Conservation (phyloP, 306 rosid genomes). For the Vigna angularis region DNA sequence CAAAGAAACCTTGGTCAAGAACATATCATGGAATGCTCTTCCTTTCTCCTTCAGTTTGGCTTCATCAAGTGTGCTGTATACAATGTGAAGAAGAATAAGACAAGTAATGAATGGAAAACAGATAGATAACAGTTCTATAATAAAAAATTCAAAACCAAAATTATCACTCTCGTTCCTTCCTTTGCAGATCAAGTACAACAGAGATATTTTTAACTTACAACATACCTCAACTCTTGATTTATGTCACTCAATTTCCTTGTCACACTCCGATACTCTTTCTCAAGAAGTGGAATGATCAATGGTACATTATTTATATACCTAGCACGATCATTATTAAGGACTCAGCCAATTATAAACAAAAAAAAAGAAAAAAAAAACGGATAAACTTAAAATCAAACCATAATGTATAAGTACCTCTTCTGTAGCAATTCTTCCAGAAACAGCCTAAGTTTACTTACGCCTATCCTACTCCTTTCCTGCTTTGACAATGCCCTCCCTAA, state of each 20-base stretch:
- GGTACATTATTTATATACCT: slow-evolving; percentile 96
- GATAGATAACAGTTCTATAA: slow-evolving; percentile 22
- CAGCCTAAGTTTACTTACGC: slow-evolving; percentile 85
- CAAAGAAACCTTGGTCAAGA: slow-evolving; percentile 87
- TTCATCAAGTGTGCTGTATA: slow-evolving; percentile 86
- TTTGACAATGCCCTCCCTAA: slow-evolving; percentile 79
- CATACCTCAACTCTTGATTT: slow-evolving; percentile 86
- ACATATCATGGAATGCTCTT: slow-evolving; percentile 87
- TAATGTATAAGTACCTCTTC: slow-evolving; percentile 61
- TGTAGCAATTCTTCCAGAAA: slow-evolving; percentile 90
- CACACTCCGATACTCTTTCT: slow-evolving; percentile 84
- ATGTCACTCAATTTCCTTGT: slow-evolving; percentile 79
- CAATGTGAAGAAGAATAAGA: slow-evolving; percentile 42
- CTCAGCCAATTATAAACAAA: slow-evolving; percentile 33
- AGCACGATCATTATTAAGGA: slow-evolving; percentile 49
- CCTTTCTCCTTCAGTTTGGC: slow-evolving; percentile 96
- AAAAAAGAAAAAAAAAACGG: slow-evolving; percentile 28
- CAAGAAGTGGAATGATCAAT: slow-evolving; percentile 93
- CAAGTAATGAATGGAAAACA: slow-evolving; percentile 21
- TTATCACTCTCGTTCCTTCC: slow-evolving; percentile 8
- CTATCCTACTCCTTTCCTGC: slow-evolving; percentile 88
- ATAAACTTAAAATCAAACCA: slow-evolving; percentile 2
- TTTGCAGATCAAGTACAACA: slow-evolving; percentile 8
- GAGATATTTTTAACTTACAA: slow-evolving; percentile 27
- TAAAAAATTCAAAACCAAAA: background rate